Evolutionary conservation across 495 filamentous ascomycete species (phyloP).

Genomic region (Amniculicola lignicola): DNA sequence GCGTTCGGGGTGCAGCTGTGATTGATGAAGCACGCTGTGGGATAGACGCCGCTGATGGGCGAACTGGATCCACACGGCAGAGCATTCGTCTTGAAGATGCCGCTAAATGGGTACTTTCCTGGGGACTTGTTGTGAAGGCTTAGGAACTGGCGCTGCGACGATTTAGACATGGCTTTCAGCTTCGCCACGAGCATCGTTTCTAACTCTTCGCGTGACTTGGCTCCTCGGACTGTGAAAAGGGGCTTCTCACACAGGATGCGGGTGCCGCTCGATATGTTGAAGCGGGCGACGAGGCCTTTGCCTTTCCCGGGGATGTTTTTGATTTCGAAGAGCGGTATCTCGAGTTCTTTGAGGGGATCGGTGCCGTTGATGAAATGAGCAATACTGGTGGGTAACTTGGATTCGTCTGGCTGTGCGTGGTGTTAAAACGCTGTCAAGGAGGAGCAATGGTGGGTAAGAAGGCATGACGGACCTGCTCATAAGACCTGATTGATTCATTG

Average conservation of each 20-base stretch:
- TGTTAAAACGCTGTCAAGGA: background rate
- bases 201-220: conserved; percentile 27
- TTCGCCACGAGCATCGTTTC: conserved; percentile 37
- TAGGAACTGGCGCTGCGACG: conserved; percentile 44
- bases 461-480: conserved; percentile 24
- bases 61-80: conserved; percentile 19
- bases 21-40: conserved; percentile 28
- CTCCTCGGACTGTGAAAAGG: conserved; percentile 40
- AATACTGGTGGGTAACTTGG: conserved; percentile 14
- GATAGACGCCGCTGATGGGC: conserved; percentile 25
- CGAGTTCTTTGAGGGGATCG: conserved; percentile 18
- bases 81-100: conserved; percentile 28
- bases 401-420: conserved; percentile 19
- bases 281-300: conserved; percentile 41
- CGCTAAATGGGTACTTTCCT: conserved; percentile 29
- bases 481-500: conserved; percentile 20
- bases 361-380: background rate
- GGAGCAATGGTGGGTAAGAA: background rate
- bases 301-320: conserved; percentile 42
- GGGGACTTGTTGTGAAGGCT: conserved; percentile 47
- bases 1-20: conserved; percentile 35
- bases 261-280: conserved; percentile 44
- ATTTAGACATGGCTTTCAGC: conserved; percentile 39
- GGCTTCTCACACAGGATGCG: conserved; percentile 45
- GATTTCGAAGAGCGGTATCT: conserved; percentile 28